These are phyloP conservation scores for Amphichorda felina DNA, from an alignment of 2,329 filamentous ascomycete species.

Conservation along the genomic window DNA sequence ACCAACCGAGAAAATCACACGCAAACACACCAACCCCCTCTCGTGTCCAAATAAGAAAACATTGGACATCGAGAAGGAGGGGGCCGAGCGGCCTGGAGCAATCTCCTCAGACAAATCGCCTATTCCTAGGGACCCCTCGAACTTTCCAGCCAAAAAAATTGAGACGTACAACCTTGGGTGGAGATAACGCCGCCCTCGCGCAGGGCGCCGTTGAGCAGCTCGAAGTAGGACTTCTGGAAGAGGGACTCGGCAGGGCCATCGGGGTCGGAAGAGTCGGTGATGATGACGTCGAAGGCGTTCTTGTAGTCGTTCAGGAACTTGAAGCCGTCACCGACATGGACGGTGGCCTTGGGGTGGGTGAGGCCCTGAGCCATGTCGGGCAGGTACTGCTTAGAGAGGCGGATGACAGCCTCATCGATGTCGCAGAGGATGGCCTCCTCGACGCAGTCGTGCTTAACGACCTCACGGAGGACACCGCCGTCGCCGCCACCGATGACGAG, in stretches of 20 bases:
- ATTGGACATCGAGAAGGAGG: neutral
- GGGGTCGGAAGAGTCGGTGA: slow-evolving; percentile 96
- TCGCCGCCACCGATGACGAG: slow-evolving; percentile 97
- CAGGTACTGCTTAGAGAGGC: slow-evolving; percentile 95
- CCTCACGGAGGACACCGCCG: slow-evolving; percentile 92
- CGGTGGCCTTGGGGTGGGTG: slow-evolving; percentile 85
- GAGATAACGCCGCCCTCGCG: slow-evolving; percentile 95
- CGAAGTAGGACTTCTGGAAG: slow-evolving; percentile 98
- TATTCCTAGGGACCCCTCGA: slow-evolving; percentile 20
- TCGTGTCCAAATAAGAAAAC: neutral
- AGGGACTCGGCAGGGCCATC: slow-evolving; percentile 92
- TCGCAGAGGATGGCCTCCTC: slow-evolving; percentile 96
- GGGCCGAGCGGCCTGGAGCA: neutral
- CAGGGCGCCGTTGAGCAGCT: slow-evolving; percentile 82
- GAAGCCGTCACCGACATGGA: slow-evolving; percentile 94
- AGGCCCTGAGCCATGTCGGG: slow-evolving; percentile 89
- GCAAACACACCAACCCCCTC: neutral
- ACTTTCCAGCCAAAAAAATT: slow-evolving; percentile 41
- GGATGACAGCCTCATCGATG: slow-evolving; percentile 98
- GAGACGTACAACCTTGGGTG: slow-evolving; percentile 99
- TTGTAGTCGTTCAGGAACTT: slow-evolving; percentile 96
- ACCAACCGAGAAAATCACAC: neutral
- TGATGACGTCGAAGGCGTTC: slow-evolving; percentile 98
- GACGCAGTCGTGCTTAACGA: slow-evolving; percentile 96
- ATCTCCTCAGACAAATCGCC: slow-evolving; percentile 8